Percentiles rank a stretch among this genome's conserved stretches.
phyloP scores from a whole-genome alignment of 1,284 basidiomycete species.

The Puccinia polysora region DNA sequence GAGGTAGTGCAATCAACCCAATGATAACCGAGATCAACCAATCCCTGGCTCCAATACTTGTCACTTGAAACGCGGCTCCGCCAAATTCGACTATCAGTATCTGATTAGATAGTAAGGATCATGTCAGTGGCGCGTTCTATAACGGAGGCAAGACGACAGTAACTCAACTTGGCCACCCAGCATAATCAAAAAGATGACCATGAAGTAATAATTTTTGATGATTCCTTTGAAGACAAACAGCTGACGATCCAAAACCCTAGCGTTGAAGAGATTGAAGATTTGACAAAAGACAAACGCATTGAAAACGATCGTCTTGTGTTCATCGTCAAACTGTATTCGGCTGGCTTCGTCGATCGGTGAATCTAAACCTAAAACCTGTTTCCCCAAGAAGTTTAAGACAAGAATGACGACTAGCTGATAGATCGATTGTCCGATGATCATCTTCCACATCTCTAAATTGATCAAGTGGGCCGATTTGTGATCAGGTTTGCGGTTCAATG shows the following conservation, averaged over 20 bases:
- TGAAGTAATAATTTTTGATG: slow-evolving; percentile 44
- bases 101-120: slow-evolving; percentile 30
- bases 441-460: slow-evolving; percentile 54
- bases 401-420: slow-evolving; percentile 53
- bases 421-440: slow-evolving; percentile 53
- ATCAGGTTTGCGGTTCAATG: slow-evolving; percentile 53
- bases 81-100: slow-evolving; percentile 46
- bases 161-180: slow-evolving; percentile 14
- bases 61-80: slow-evolving; percentile 61
- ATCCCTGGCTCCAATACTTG: slow-evolving; percentile 68
- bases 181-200: slow-evolving; percentile 46
- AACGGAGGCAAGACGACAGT: not conserved
- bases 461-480: slow-evolving; percentile 51
- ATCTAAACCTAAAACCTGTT: slow-evolving; percentile 48
- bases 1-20: slow-evolving; percentile 77
- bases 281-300: slow-evolving; percentile 47
- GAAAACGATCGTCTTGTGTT: slow-evolving; percentile 46
- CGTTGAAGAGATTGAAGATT: slow-evolving; percentile 47
- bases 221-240: slow-evolving; percentile 45
- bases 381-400: slow-evolving; percentile 52
- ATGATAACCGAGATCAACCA: slow-evolving; percentile 90
- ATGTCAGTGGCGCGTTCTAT: not conserved
- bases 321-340: slow-evolving; percentile 42
- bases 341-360: slow-evolving; percentile 38
- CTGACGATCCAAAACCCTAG: slow-evolving; percentile 43